Evolutionary conservation across 1,284 basidiomycete genomes (phyloP).

Genomic region (Sporisorium graminicola): DNA sequence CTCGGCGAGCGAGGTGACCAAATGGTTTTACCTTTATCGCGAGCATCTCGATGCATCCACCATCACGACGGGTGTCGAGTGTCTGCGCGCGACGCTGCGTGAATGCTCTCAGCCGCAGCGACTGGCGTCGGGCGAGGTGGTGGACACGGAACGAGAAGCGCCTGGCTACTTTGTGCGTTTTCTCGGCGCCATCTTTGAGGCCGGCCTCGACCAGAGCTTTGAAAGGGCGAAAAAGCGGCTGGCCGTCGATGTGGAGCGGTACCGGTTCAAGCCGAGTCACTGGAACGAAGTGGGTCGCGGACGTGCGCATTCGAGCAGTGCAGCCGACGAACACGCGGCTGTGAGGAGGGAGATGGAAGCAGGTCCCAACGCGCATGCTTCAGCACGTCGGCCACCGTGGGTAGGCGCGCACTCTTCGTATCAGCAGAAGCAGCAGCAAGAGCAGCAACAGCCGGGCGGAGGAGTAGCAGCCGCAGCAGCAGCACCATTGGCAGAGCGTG

Average conservation of each 20-base stretch:
- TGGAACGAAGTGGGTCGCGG: conserved; percentile 6
- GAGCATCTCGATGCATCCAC: conserved; percentile 39
- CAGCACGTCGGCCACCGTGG: conserved; percentile 18
- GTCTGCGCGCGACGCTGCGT: conserved; percentile 26
- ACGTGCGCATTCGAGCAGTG: conserved; percentile 2
- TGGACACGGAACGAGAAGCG: conserved; percentile 49
- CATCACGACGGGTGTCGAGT: conserved; percentile 21
- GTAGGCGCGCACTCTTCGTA: conserved; percentile 7
- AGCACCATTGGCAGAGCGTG: conserved; percentile 1
- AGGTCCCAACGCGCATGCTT: background rate
- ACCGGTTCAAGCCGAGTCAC: background rate
- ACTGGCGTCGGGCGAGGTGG: conserved; percentile 36
- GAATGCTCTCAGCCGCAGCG: conserved; percentile 46
- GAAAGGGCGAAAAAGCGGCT: conserved; percentile 22
- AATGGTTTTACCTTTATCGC: conserved; percentile 49
- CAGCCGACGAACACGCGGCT: conserved; percentile 7
- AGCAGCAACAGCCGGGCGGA: conserved; percentile 3
- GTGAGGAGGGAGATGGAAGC: conserved; percentile 6
- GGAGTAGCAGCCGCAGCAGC: background rate
- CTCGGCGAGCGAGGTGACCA: conserved; percentile 40
- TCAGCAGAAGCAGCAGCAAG: conserved; percentile 10
- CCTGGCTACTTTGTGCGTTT: conserved; percentile 48
- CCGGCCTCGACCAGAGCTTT: conserved; percentile 38
- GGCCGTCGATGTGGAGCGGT: conserved; percentile 14
- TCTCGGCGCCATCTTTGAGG: conserved; percentile 38